These are phyloP conservation scores for Posidonia australis DNA, from an alignment of 106 monocot species.

Conservation along the genomic window DNA sequence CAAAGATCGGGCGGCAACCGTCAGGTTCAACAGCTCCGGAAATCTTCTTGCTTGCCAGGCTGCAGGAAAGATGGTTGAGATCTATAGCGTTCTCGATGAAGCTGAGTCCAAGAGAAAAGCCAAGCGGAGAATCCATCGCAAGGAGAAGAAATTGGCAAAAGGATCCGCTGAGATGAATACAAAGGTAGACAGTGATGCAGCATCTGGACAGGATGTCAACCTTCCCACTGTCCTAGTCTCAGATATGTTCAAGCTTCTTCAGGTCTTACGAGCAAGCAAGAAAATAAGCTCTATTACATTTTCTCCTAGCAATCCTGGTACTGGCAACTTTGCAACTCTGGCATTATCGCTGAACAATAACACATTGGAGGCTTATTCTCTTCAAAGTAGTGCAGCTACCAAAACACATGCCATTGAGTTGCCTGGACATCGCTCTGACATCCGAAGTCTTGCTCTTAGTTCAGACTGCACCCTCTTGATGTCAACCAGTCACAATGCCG, in stretches of 20 bases:
- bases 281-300: constrained; percentile 84
- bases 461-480: constrained; percentile 66
- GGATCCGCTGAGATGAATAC: constrained; percentile 24
- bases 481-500: constrained; percentile 92
- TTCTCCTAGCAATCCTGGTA: constrained; percentile 44
- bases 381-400: constrained; percentile 31
- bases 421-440: constrained; percentile 85
- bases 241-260: constrained; percentile 73
- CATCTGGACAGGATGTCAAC: constrained; percentile 12
- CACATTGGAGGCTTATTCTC: constrained; percentile 63
- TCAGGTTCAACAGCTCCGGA: constrained; percentile 59
- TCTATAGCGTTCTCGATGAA: constrained; percentile 64
- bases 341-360: constrained; percentile 87
- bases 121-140: constrained; percentile 60
- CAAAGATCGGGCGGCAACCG: constrained; percentile 51
- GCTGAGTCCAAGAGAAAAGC: constrained; percentile 58
- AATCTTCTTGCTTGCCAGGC: constrained; percentile 77
- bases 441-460: constrained; percentile 76
- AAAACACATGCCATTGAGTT: constrained; percentile 68
- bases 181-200: constrained; percentile 5
- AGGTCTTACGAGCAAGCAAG: constrained; percentile 48
- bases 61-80: constrained; percentile 77
- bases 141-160: constrained; percentile 65
- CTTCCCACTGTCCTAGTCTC: constrained; percentile 37
- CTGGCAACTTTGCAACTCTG: constrained; percentile 43